Percentiles rank a stretch among this genome's conserved stretches.
Evolutionary conservation across 164 flowering plant genomes (phyloP).

Genomic region (Warburgia ugandensis): DNA sequence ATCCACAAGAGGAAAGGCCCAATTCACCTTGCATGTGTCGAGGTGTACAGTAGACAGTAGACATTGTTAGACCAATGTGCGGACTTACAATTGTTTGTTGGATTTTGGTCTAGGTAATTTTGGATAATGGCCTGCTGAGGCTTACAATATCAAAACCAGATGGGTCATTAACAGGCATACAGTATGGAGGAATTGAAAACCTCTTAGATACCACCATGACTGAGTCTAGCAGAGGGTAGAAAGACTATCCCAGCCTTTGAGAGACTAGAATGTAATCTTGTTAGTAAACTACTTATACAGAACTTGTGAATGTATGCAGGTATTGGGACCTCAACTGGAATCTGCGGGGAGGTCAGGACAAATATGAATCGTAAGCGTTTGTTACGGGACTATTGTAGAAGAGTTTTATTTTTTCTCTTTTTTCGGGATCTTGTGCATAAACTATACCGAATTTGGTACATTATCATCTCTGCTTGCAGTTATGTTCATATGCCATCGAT

Average conservation of each 20-base stretch:
- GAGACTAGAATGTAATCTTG: background rate
- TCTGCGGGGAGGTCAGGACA: slow-evolving; percentile 36
- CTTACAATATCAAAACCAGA: slow-evolving; percentile 39
- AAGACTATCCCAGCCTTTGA: background rate
- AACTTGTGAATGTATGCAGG: slow-evolving; percentile 20
- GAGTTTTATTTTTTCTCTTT: background rate
- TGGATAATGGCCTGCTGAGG: slow-evolving; percentile 38
- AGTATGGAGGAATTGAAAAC: slow-evolving; percentile 45
- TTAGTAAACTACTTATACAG: background rate
- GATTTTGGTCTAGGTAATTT: slow-evolving; percentile 27
- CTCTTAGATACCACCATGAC: slow-evolving; percentile 28
- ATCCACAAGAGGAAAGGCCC: too few species aligned
- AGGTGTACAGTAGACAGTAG: too few species aligned
- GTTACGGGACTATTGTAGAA: background rate
- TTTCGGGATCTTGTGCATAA: background rate
- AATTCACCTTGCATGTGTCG: too few species aligned
- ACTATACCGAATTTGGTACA: background rate
- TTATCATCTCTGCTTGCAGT: too few species aligned
- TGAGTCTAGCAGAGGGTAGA: slow-evolving; percentile 38
- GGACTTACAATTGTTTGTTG: too few species aligned
- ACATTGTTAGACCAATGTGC: too few species aligned
- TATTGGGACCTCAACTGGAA: slow-evolving; percentile 55
- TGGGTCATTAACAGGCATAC: slow-evolving; percentile 37
- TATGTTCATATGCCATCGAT: too few species aligned
- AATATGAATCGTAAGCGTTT: slow-evolving; percentile 27